Base-by-base conservation (phyloP, 2,329 filamentous ascomycete genomes). In the Aureobasidium sp. region DNA sequence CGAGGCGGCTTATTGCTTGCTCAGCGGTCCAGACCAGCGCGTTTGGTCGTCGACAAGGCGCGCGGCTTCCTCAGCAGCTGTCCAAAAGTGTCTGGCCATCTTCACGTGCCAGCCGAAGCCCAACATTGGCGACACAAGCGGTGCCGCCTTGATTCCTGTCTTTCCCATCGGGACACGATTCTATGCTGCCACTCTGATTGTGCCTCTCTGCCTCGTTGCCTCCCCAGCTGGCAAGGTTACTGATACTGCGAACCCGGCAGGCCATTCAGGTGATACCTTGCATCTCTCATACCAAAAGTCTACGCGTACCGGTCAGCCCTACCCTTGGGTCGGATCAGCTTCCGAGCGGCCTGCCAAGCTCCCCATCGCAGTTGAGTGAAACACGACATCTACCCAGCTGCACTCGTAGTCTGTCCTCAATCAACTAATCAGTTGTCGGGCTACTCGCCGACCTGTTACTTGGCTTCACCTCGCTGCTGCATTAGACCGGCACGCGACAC, bases 381-480 rank as follows among this genome's bases (percentile, higher is more conserved):
- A 58, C 55, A 58, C 55, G 42, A 57, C 53, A 57, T 57, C 53
- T 46, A 57, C 35, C 53, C 38, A 45, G 40, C 40, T 57, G 53
- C 9, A 29, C 9, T 9, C 27, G 27, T 31, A 45, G 53, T 57
- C 53, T 57, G 53, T 57, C 53, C 53, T 57, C 19, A 38, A 37
- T 40, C 55, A 57, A 46, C 53, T 46, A n/a, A 57, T 35, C 53
- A 57, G 40, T 57, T 40, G 51, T 55, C 51, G 25, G 51, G 51
- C 51, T 42, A 17, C 27, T 55, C 38, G 51, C 51, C 51, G 51
- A 46, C 53, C 31, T 57, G 53, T 46, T 57, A 33, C 17, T 27
- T 45, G 53, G 46, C 40, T n/a, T 40, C n/a, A 4, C n/a, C 17
- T 21, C 46, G 57, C 57, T 60, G 57, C 47, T 60, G 47, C 38